Evolutionary conservation across 2,329 filamentous ascomycete genomes (phyloP), one percentile per base, ranked within the genome.

Genomic region (Diaporthe ampelina): DNA sequence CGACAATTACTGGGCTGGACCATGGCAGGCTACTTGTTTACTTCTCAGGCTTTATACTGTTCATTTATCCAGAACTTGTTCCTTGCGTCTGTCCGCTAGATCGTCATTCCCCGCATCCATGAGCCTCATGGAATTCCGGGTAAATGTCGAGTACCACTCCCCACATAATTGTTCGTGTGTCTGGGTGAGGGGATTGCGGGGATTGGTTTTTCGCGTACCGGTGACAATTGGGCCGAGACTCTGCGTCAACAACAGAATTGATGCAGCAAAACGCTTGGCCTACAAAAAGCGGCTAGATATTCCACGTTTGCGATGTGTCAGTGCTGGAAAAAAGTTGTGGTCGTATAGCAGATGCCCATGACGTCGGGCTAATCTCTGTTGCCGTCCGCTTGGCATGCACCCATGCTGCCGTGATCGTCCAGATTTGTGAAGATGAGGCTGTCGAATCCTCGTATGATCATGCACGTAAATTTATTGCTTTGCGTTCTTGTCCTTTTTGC

Each of bases 151-250:
- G 45, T 24, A 67, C 45, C 24, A 52, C 45, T 52, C 45, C 24
- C 45, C 63, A 52, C 63, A 52, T 21, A 10, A 35, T 10, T 37
- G 13, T 40, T 67, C n/a, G 63, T n/a, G n/a, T 37, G 29, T 37
- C 13, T 52, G 21, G 13, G 32, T 67, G 63, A 67, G 63, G 63
- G 63, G 63, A 37, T 67, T 24, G 63, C 63, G 63, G 63, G 63
- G 63, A 19, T n/a, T 52, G 13, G 63, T 9, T 24, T 50, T 26
- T 24, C 8, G 15, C 32, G 24, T 19, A 29, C 63, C 63, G 63
- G 63, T 52, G 63, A 67, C 26, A 67, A 37, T 37, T 67, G 13
- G 37, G 63, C 63, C 63, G 63, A 67, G n/a, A 6, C 21, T 21
- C 21, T 48, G 19, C 11, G n/a, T 37, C 7, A 37, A 13, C 4